Conservation (phyloP, 768 basidiomycete species). For the Rhodotorula toruloides region DNA sequence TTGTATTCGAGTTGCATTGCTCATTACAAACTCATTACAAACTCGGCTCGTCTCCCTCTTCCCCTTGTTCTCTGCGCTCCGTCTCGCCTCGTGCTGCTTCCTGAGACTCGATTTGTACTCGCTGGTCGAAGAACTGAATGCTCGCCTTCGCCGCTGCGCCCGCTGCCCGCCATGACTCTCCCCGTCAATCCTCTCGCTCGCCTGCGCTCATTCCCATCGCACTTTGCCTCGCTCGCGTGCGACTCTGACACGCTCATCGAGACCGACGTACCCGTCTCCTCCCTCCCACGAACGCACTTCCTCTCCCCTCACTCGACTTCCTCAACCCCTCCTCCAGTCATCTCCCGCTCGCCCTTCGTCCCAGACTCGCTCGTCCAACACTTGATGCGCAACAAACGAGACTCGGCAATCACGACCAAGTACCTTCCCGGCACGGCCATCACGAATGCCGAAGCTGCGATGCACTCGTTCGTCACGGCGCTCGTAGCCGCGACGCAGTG, state of each 20-base stretch:
- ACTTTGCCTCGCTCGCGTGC: not conserved
- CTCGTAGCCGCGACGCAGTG: conserved; percentile 18
- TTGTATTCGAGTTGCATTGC: too few species aligned
- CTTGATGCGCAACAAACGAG: conserved; percentile 36
- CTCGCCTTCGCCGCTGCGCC: not conserved
- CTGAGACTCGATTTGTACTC: too few species aligned
- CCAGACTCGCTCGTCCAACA: conserved; percentile 24
- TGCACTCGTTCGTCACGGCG: conserved; percentile 36
- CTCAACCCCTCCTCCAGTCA: conserved; percentile 14
- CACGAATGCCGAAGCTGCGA: conserved; percentile 37
- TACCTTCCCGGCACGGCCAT: conserved; percentile 16
- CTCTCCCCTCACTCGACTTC: not conserved
- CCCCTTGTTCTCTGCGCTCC: too few species aligned
- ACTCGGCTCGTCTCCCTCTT: too few species aligned
- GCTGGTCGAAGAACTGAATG: not conserved
- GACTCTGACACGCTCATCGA: not conserved
- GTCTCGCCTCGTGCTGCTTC: too few species aligned
- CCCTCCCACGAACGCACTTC: not conserved
- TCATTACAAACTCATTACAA: too few species aligned
- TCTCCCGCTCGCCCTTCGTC: conserved; percentile 26
- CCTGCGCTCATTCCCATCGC: not conserved
- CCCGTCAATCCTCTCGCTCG: not conserved
- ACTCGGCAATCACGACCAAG: conserved; percentile 35
- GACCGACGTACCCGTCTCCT: not conserved
- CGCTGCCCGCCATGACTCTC: not conserved